Evolutionary conservation across 106 monocot genomes (phyloP).

Genomic region (Apostasia ramifera): DNA sequence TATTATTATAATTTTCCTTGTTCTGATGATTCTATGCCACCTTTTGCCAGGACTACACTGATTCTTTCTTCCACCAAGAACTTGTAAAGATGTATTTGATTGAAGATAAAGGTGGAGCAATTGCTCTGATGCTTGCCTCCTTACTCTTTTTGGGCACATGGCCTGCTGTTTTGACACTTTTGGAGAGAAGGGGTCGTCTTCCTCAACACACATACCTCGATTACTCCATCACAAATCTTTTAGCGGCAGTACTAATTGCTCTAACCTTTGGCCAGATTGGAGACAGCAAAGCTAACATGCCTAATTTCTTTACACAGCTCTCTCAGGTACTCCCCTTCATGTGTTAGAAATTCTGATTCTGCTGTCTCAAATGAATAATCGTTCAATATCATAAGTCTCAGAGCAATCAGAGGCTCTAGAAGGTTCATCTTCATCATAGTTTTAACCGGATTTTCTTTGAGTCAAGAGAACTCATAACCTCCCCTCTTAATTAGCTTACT

Average conservation of each 20-base stretch:
- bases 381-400: background rate
- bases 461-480: too few relatives aligned
- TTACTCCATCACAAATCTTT: constrained; percentile 78
- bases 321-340: constrained; percentile 40
- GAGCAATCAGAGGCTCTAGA: too few relatives aligned
- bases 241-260: constrained; percentile 73
- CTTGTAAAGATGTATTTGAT: constrained; percentile 60
- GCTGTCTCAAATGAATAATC: too few relatives aligned
- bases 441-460: too few relatives aligned
- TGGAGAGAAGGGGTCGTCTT: constrained; percentile 82
- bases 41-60: too few relatives aligned
- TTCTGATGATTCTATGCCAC: too few relatives aligned
- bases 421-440: too few relatives aligned
- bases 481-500: too few relatives aligned
- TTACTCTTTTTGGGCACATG: constrained; percentile 85
- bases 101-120: constrained; percentile 83
- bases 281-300: constrained; percentile 44
- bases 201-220: constrained; percentile 91
- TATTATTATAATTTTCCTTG: too few relatives aligned
- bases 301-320: constrained; percentile 87
- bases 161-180: constrained; percentile 71
- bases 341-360: too few relatives aligned
- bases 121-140: constrained; percentile 76
- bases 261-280: constrained; percentile 84
- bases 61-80: background rate